These are phyloP conservation scores for Arachis hypogaea DNA, from an alignment of 306 rosid species.

Conservation along the genomic window DNA sequence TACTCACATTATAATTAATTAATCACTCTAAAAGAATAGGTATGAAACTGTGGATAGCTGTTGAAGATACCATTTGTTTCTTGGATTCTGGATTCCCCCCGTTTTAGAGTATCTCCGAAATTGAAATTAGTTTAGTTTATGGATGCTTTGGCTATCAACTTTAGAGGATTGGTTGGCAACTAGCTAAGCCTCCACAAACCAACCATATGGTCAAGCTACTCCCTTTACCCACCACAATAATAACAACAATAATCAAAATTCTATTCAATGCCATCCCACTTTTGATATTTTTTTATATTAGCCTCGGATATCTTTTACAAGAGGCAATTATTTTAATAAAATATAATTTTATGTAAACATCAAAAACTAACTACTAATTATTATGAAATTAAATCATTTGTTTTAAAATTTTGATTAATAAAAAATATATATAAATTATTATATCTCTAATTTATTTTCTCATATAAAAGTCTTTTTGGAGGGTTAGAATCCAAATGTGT, in stretches of 20 bases:
- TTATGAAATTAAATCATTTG: no score
- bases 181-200: slow-evolving; percentile 46
- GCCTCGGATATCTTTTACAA: no score
- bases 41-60: background rate
- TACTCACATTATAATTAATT: no score
- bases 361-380: no score
- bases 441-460: no score
- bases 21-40: background rate
- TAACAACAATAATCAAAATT: slow-evolving; percentile 43
- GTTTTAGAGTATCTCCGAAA: slow-evolving; percentile 40
- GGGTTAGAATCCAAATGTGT: no score
- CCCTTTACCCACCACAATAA: slow-evolving; percentile 37
- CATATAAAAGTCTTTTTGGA: no score
- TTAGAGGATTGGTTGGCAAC: slow-evolving; percentile 51
- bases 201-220: slow-evolving; percentile 50
- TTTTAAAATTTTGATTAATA: no score
- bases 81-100: slow-evolving; percentile 46
- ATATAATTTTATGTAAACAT: no score
- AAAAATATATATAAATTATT: no score
- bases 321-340: no score
- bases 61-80: slow-evolving; percentile 39
- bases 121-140: slow-evolving; percentile 31
- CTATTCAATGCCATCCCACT: slow-evolving; percentile 36
- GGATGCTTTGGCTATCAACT: slow-evolving; percentile 45
- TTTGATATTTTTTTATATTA: background rate